Evolutionary conservation across 306 rosid genomes (phyloP), one percentile per base, ranked within the genome.

Genomic region (Trifolium dubium): DNA sequence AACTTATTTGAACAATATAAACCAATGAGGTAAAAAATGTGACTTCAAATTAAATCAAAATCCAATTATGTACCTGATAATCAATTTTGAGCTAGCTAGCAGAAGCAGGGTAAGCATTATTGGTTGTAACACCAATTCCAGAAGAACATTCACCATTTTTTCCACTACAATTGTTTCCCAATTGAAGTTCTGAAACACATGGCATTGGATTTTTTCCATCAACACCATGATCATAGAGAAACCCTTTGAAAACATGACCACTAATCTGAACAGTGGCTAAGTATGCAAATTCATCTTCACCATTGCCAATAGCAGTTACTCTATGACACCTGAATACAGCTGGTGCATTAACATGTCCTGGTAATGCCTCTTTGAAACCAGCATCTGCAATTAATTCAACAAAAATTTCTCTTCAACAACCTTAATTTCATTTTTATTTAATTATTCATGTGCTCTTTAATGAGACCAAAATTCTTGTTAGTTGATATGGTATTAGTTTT

Each of bases 221-320:
- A 80, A 74, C 75, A 15, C 98, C 93, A 31, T 90, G 92, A 79
- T 92, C 93, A 86, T 92, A 92, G 40, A 92, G 92, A 82, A 85
- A 90, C 72, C 98, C 98, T 64, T 76, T 85, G 77, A 90, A 90
- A 0, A 90, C 92, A 77, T 88, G 97, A 14, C 97, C 97, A 60
- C 96, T 80, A 10, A 92, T 92, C 37, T 80, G 90, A 6, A 92
- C 98, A 2, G 93, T 88, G 9, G 92, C 92, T 81, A 85, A 77
- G 71, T 89, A 92, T 0, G 88, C 90, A 64, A 89, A 23, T 70
- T 92, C 98, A 17, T 85, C 86, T 69, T 84, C 89, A 2, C 93
- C 96, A 69, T 84, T 82, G 4, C 93, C 79, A 41, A 88, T 78
- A 29, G 96, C 89, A 15, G 93, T 86, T 46, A 92, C 92, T 81